Percentiles rank a stretch among this genome's conserved stretches.
Evolutionary conservation across 306 rosid genomes (phyloP).

Genomic region (Malus asiatica): DNA sequence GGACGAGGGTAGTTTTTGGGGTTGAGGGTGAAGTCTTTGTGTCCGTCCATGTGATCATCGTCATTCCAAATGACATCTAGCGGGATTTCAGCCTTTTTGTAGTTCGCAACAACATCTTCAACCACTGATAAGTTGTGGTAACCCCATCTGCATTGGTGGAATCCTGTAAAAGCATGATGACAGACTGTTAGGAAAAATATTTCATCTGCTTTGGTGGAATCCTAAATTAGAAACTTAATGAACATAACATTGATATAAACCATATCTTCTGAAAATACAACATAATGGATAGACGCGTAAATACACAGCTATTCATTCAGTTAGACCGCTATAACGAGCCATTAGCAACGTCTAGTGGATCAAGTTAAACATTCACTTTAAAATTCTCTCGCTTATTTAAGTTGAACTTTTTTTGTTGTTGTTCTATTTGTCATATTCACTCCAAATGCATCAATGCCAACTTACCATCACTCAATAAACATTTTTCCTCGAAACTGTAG

Average conservation of each 20-base stretch:
- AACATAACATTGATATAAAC: neutral
- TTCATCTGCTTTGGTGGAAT: no score
- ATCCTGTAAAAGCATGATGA: slow-evolving; percentile 38
- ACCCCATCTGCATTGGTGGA: slow-evolving; percentile 99
- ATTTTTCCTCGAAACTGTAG: neutral
- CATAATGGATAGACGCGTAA: no score
- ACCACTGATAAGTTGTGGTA: slow-evolving; percentile 91
- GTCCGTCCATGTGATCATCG: slow-evolving; percentile 92
- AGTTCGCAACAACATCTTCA: slow-evolving; percentile 86
- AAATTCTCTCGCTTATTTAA: neutral
- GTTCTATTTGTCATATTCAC: neutral
- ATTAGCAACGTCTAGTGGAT: neutral
- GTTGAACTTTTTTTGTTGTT: neutral
- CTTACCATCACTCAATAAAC: neutral
- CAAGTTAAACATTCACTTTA: neutral
- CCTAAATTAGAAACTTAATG: neutral
- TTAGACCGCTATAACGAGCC: neutral
- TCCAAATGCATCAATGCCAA: neutral
- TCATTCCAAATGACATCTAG: slow-evolving; percentile 96
- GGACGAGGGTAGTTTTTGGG: slow-evolving; percentile 62
- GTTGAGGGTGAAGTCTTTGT: slow-evolving; percentile 81
- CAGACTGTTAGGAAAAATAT: neutral
- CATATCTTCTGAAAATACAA: neutral
- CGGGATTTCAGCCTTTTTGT: slow-evolving; percentile 81
- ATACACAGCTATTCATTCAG: neutral